These are phyloP conservation scores for Wickerhamomyces chaumierensis DNA, from an alignment of 805 yeast genomes.

Conservation along the genomic window DNA sequence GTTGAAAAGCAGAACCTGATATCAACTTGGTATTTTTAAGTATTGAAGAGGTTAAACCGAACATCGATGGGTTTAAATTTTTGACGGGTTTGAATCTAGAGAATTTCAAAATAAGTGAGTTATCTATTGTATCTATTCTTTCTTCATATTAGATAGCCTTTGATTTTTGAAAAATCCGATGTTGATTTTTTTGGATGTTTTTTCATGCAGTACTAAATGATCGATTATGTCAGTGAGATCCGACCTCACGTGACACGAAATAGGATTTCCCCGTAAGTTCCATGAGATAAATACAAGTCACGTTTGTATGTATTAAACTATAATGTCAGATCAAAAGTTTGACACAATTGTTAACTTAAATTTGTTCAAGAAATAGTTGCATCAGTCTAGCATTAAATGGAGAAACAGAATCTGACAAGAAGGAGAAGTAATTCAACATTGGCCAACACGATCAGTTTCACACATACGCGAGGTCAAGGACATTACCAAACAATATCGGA, in stretches of 20 bases:
- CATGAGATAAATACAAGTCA: no score
- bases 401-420: constrained; percentile 2
- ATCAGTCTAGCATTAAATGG: neutral
- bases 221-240: no score
- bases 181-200: neutral
- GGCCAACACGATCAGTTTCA: constrained; percentile 18
- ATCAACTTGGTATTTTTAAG: constrained; percentile 1
- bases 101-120: no score
- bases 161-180: neutral
- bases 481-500: constrained; percentile 1
- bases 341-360: no score
- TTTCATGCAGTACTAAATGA: neutral
- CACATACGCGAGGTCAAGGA: constrained; percentile 10
- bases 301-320: no score
- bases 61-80: constrained; percentile 1
- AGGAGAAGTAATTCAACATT: constrained; percentile 17
- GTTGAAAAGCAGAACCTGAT: constrained; percentile 2
- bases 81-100: no score
- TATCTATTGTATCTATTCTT: no score
- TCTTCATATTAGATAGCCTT: neutral
- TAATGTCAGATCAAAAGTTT: no score
- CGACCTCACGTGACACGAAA: neutral
- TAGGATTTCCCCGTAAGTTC: no score
- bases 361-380: no score
- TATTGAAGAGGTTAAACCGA: constrained; percentile 3